Evolutionary conservation across 495 filamentous ascomycete genomes (phyloP).

Genomic region (Tuber melanosporum): DNA sequence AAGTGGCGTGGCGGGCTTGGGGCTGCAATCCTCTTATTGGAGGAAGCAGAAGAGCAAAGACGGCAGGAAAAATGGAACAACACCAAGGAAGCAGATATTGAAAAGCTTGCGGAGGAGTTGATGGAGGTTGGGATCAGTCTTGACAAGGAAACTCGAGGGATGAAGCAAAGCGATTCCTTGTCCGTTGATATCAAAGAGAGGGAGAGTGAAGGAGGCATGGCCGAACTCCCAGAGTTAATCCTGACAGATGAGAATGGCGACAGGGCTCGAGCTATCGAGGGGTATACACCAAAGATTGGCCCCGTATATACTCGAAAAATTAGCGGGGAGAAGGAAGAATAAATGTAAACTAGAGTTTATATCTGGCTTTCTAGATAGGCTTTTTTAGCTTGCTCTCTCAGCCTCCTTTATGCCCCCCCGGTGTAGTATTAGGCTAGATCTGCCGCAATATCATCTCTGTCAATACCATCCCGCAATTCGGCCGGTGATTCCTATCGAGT

Average conservation of each 20-base stretch:
- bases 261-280: slow-evolving; percentile 20
- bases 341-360: neutral
- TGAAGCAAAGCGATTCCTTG: neutral
- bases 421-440: neutral
- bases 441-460: neutral
- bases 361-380: neutral
- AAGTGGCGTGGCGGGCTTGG: slow-evolving; percentile 15
- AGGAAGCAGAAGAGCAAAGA: slow-evolving; percentile 22
- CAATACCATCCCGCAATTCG: neutral
- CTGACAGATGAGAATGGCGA: slow-evolving; percentile 1
- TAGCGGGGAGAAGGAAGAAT: neutral
- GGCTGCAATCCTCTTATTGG: slow-evolving; percentile 15
- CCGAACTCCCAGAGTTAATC: slow-evolving; percentile 1
- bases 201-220: neutral
- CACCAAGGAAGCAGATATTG: slow-evolving; percentile 23
- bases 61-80: slow-evolving; percentile 7
- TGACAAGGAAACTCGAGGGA: slow-evolving; percentile 30
- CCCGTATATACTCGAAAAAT: neutral
- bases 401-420: neutral
- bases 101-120: slow-evolving; percentile 40
- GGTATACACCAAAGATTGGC: slow-evolving; percentile 28
- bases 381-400: neutral
- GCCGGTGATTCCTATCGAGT: neutral
- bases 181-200: neutral
- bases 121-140: slow-evolving; percentile 45